Percentiles rank a stretch among this genome's conserved stretches.
These are phyloP conservation scores for Saccharum hybrid DNA, from an alignment of 202 grass and related monocot genomes.

Conservation along the genomic window DNA sequence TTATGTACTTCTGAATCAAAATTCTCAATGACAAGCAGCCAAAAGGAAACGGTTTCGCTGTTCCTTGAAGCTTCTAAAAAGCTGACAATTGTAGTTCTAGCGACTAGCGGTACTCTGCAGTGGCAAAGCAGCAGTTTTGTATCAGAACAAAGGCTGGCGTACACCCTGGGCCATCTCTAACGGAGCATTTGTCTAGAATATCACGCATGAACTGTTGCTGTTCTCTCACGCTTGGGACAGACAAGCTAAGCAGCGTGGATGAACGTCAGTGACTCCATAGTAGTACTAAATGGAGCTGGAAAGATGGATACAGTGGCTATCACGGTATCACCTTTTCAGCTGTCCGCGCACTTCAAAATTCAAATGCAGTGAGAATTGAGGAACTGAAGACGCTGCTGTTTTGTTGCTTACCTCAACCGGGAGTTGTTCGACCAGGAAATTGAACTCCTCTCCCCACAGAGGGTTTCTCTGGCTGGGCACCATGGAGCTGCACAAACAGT, in stretches of 20 bases:
- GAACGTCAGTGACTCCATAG: not conserved
- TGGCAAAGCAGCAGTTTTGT: conserved; percentile 46
- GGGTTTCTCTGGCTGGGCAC: conserved; percentile 87
- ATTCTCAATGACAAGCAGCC: conserved; percentile 30
- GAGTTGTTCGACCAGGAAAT: conserved; percentile 69
- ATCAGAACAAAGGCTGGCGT: conserved; percentile 46
- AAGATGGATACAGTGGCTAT: conserved; percentile 12
- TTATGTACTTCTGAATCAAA: conserved; percentile 17
- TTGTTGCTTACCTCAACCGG: conserved; percentile 67
- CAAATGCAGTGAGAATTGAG: not conserved
- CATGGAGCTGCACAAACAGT: conserved; percentile 66
- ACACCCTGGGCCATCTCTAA: conserved; percentile 29
- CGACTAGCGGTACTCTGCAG: not conserved
- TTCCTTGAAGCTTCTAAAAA: conserved; percentile 45
- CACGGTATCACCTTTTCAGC: not conserved
- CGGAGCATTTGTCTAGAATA: conserved; percentile 8
- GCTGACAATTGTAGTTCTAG: not conserved
- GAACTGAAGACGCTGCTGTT: not conserved
- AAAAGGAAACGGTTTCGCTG: conserved; percentile 22
- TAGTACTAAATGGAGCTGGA: not conserved
- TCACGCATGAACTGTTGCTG: not conserved
- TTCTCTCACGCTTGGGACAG: conserved; percentile 35
- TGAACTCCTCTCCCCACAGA: conserved; percentile 92
- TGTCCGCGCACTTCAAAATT: not conserved
- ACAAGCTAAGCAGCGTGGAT: conserved; percentile 6